Evolutionary conservation across 805 yeast genomes (phyloP).

Genomic region (Kuraishia hungarica): DNA sequence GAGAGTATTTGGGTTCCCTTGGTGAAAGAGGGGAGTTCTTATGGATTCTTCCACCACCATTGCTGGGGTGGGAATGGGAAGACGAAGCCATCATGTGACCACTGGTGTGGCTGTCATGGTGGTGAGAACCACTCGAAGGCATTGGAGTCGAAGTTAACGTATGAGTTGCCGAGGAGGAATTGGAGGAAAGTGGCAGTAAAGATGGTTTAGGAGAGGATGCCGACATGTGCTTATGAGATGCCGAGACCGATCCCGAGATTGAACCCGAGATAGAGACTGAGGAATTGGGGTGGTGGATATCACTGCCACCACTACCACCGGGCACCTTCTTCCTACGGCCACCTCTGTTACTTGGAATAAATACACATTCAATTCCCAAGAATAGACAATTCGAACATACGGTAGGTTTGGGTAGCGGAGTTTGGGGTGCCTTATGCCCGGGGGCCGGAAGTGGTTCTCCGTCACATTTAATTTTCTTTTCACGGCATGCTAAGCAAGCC

Average conservation of each 20-base stretch:
- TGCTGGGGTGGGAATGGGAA: not conserved
- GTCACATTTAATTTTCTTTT: conserved; percentile 58
- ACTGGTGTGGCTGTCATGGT: not conserved
- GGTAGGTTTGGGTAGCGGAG: not conserved
- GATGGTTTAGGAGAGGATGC: conserved; percentile 3
- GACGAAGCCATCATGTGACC: not conserved
- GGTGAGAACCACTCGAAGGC: conserved; percentile 1
- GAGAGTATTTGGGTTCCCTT: not conserved
- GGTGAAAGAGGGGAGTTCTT: not conserved
- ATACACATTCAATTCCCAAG: conserved; percentile 40
- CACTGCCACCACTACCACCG: not conserved
- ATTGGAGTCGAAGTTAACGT: conserved; percentile 3
- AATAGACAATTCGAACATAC: conserved; percentile 42
- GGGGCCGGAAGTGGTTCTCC: conserved; percentile 34
- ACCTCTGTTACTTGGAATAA: conserved; percentile 49
- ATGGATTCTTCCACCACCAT: not conserved
- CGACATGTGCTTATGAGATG: not conserved
- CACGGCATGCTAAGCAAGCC: conserved; percentile 58
- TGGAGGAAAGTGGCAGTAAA: not conserved
- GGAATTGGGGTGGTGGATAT: not conserved
- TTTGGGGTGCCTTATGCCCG: conserved; percentile 4
- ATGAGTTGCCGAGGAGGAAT: conserved; percentile 4
- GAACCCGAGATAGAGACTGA: not conserved
- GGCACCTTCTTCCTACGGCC: conserved; percentile 35
- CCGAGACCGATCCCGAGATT: not conserved